Evolutionary conservation across 805 yeast genomes (phyloP), one percentile per base, ranked within the genome.

Genomic region (Ogataea trehalophila): DNA sequence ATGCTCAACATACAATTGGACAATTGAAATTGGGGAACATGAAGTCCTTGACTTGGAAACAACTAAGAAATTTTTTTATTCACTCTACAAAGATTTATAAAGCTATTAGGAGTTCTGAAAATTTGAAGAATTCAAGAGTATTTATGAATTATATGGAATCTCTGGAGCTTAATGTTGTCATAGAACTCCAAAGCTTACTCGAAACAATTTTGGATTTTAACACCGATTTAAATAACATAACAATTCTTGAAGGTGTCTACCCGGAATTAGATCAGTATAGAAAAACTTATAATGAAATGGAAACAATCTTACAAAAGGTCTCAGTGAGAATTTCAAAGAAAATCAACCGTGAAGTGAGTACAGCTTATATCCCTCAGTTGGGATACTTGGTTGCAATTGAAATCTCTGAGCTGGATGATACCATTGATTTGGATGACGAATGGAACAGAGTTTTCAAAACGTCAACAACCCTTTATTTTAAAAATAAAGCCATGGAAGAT

Each of bases 301-400:
- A 75, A 43, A 43, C 39, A 2, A 52, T 62, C 2, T 51, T 74
- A 7, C 48, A 58, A 3, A 48, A 56, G 1, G 55, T 61, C 7
- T 62, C 70, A 0, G 33, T 37, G 3, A 53, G 52, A 5, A 33
- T 62, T 2, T 43, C 46, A 7, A 18, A 13, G 14, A 33, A 33
- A 15, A 5, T 46, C 45, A 15, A 38, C 39, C 6, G 39, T 39
- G 17, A 46, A 45, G 35, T 54, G 29, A 33, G 45, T 14, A 68
- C 68, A 0, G 67, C 70, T 0, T 75, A 74, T 51, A 68, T 74
- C 23, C 79, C 79, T 3, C 77, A 75, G 39, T 49, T 75, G 20
- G 79, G 79, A 0, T 75, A 66, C 43, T 51, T 75, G 37, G 56
- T 71, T 0, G 62, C 70, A 0, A 42, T 53, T 23, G 50, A 50